These are phyloP conservation scores for Stachybotrys echinatus DNA, from an alignment of 2,329 filamentous ascomycete species.

Conservation along the genomic window DNA sequence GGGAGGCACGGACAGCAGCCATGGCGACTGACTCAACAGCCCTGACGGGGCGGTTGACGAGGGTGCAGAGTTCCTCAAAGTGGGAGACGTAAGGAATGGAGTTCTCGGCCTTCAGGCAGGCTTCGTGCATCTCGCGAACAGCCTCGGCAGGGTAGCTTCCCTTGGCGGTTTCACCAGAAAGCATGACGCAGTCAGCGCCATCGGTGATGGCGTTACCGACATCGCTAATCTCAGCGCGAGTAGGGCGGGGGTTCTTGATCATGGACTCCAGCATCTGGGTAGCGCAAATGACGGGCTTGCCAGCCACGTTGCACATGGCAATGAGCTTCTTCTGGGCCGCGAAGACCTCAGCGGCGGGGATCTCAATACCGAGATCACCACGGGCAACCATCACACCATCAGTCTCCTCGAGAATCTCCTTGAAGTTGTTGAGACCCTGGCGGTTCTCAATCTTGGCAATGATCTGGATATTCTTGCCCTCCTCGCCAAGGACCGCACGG, in stretches of 20 bases:
- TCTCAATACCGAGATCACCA: conserved; percentile 95
- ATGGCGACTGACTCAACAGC: conserved; percentile 94
- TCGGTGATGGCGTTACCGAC: conserved; percentile 98
- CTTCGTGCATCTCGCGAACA: conserved; percentile 97
- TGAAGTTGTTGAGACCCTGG: conserved; percentile 99
- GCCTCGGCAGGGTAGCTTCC: conserved; percentile 89
- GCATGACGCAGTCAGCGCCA: conserved; percentile 98
- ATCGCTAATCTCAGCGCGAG: conserved; percentile 96
- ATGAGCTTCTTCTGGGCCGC: conserved; percentile 99
- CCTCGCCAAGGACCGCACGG: conserved; percentile 81
- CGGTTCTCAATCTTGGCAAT: conserved; percentile 99
- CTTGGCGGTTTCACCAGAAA: conserved; percentile 99
- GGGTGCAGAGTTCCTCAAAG: conserved; percentile 88
- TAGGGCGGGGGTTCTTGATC: conserved; percentile 99
- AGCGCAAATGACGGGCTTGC: conserved; percentile 97
- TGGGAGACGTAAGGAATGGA: conserved; percentile 95
- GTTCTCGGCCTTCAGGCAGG: conserved; percentile 93
- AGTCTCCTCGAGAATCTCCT: conserved; percentile 90
- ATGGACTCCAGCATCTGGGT: conserved; percentile 99
- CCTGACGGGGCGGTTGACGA: conserved; percentile 76
- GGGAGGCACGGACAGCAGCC: conserved; percentile 89
- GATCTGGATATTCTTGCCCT: conserved; percentile 96
- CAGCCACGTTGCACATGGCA: conserved; percentile 98
- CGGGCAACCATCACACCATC: conserved; percentile 99
- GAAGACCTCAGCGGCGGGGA: conserved; percentile 96